These are phyloP conservation scores for Candida frijolesensis DNA, from an alignment of 1,139 yeast species.

Conservation along the genomic window DNA sequence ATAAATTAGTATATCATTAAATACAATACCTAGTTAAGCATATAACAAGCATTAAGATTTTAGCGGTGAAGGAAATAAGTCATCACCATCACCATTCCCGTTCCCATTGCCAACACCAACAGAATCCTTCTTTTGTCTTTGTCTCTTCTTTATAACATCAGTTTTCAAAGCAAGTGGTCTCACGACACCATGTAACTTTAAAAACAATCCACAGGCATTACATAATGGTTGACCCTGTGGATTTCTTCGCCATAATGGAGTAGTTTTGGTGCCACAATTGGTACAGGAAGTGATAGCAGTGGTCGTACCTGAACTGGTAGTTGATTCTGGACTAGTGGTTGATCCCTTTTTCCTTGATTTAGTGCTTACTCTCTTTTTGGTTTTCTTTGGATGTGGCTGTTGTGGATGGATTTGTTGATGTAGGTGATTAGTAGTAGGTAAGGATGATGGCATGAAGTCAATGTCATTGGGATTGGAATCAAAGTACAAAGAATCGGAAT, in stretches of 20 bases:
- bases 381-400: conserved; percentile 1
- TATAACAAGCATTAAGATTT: neutral
- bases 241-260: conserved; percentile 61
- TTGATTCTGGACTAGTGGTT: conserved; percentile 9
- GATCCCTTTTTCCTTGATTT: conserved; percentile 10
- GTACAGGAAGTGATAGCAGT: conserved; percentile 33
- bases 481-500: conserved; percentile 10
- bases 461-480: conserved; percentile 8
- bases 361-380: conserved; percentile 5
- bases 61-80: conserved; percentile 36
- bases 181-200: conserved; percentile 59
- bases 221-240: conserved; percentile 58
- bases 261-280: conserved; percentile 58
- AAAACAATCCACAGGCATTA: conserved; percentile 62
- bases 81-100: conserved; percentile 34
- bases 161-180: conserved; percentile 73
- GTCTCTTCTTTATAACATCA: conserved; percentile 84
- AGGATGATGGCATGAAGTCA: neutral
- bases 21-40: too few relatives aligned
- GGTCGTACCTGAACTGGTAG: neutral
- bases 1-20: too few relatives aligned
- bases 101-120: conserved; percentile 7
- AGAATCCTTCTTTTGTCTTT: conserved; percentile 8
- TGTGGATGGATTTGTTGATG: neutral
- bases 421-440: neutral